Percentiles rank a stretch among this genome's conserved stretches.
phyloP scores from a whole-genome alignment of 768 basidiomycete genomes.

The Collybiopsis luxurians region DNA sequence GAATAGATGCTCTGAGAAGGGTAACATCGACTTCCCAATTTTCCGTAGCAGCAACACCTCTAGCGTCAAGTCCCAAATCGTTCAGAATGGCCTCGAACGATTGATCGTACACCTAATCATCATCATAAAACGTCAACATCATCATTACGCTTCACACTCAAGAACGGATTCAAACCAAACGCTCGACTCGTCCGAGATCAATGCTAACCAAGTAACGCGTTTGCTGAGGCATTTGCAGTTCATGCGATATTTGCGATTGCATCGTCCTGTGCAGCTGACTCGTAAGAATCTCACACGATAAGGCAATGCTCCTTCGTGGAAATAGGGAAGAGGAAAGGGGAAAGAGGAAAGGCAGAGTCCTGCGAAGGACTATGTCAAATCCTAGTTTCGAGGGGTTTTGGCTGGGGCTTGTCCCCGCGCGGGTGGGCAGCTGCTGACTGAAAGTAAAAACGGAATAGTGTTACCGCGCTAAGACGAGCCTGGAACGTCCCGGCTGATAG shows the following conservation, averaged over 20 bases:
- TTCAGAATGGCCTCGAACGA: constrained; percentile 57
- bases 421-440: too few relatives aligned
- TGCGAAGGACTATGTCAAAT: too few relatives aligned
- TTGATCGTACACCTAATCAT: constrained; percentile 86
- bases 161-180: constrained; percentile 47
- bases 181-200: constrained; percentile 73
- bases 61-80: constrained; percentile 69
- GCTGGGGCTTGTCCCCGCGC: too few relatives aligned
- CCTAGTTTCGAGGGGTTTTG: too few relatives aligned
- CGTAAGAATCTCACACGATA: neutral
- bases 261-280: constrained; percentile 50
- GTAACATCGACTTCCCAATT: constrained; percentile 64
- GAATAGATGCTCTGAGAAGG: constrained; percentile 58
- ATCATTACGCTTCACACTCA: neutral
- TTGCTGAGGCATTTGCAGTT: constrained; percentile 83
- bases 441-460: too few relatives aligned
- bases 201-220: constrained; percentile 77
- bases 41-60: constrained; percentile 60
- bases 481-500: too few relatives aligned
- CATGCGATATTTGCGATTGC: constrained; percentile 67
- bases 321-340: too few relatives aligned
- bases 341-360: too few relatives aligned
- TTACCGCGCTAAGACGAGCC: too few relatives aligned
- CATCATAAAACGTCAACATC: neutral
- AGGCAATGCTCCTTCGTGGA: too few relatives aligned